Base-by-base conservation (phyloP, 2,329 filamentous ascomycete species). In the Alternaria arborescens region DNA sequence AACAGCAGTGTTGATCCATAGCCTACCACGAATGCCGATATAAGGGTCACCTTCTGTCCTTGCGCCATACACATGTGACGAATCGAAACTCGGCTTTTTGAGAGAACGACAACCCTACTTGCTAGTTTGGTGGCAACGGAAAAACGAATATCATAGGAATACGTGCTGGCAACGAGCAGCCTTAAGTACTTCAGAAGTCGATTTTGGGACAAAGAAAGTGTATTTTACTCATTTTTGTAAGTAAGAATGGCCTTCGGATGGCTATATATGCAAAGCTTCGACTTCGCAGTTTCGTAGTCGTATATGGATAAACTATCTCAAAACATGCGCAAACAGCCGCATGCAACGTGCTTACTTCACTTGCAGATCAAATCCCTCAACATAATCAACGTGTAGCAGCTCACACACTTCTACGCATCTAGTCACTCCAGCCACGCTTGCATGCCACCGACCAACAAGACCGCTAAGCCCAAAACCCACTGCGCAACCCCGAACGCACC, bases 401-500 rank as follows among this genome's bases (percentile, higher is more conserved):
- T 10, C 5, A 41, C 11, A 10, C 10, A 10, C 38, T 41, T 22
- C 18, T 12, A 32, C 12, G 36, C 24, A 11, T 12, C 7, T 8
- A 12, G n/a, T 28, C 52, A 66, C 34, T 73, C 73, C 12, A 75
- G 55, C 64, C 72, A 75, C 26, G 75, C 76, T 58, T 79, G 77
- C 38, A 75, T 36, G 51, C 71, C 78, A 14, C 75, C 77, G 3
- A 78, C 55, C 16, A 72, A 40, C 62, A 79, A 53, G 5, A 65
- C 72, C 8, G 75, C 75, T 16, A 79, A 42, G 24, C 71, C 73
- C 30, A 77, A 66, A 18, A 79, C 65, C 76, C 76, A 80, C 10
- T 73, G 71, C 7, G 78, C 77, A 14, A 80, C 75, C 2, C 76
- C 77, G 67, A 80, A 80, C 12, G 77, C 78, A n/a, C 78, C 78